A percentile compares a stretch with the other conserved stretches of the same genome.
Conservation (phyloP, 176 grass and related monocot genomes). For the Eleusine indica region DNA sequence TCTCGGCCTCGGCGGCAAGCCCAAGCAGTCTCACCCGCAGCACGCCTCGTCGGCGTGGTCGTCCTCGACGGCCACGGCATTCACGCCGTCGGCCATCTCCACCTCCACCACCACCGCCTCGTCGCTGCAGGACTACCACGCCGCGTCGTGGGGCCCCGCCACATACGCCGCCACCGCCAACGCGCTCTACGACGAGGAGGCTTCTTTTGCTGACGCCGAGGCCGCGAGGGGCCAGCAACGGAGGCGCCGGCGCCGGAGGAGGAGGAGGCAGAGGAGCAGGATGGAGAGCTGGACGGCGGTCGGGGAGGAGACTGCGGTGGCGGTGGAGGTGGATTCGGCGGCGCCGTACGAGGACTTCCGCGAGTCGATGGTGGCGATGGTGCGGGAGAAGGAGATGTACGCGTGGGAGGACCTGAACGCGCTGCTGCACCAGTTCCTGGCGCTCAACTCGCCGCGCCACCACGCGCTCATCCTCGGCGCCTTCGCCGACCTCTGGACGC, state of each 20-base stretch:
- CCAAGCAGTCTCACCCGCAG: constrained; percentile 24
- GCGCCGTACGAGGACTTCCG: constrained; percentile 82
- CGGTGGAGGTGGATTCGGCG: constrained; percentile 62
- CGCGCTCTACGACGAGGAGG: constrained; percentile 38
- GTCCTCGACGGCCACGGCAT: constrained; percentile 6
- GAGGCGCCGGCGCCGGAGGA: neutral
- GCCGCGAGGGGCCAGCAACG: neutral
- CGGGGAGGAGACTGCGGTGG: constrained; percentile 38
- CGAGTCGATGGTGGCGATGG: constrained; percentile 89
- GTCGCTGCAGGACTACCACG: constrained; percentile 18
- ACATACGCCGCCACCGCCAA: constrained; percentile 28
- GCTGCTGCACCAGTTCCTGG: constrained; percentile 76
- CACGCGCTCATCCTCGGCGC: constrained; percentile 86
- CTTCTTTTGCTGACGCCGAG: neutral
- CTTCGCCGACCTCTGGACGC: constrained; percentile 81
- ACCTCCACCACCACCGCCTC: constrained; percentile 36
- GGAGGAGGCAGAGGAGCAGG: constrained; percentile 20
- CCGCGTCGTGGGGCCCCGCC: constrained; percentile 26
- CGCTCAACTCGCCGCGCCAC: constrained; percentile 76
- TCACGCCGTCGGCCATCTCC: constrained; percentile 48
- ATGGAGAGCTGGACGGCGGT: neutral
- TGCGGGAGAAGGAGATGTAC: constrained; percentile 95
- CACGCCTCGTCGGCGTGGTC: constrained; percentile 40
- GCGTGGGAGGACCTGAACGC: constrained; percentile 93
- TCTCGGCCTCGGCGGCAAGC: neutral